Conservation (phyloP, 257 asterid genomes). For the Nicotiana knightiana region DNA sequence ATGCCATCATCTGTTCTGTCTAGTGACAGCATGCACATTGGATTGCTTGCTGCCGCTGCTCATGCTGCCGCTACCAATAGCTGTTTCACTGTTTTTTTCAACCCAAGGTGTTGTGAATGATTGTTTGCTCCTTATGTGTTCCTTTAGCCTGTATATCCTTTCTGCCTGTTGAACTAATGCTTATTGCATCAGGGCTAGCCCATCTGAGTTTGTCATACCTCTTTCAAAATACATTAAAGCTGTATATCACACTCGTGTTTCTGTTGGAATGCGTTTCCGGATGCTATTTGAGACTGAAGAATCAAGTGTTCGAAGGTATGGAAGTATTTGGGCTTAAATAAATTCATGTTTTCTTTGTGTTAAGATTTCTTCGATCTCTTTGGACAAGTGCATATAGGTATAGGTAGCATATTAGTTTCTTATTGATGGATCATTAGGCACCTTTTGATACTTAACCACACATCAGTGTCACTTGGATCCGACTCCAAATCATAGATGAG, state of each 20-base stretch:
- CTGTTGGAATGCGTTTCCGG: slow-evolving; percentile 96
- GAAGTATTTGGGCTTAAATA: neutral
- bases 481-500: neutral
- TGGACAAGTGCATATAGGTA: neutral
- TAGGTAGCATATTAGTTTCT: slow-evolving; percentile 1
- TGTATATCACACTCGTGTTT: slow-evolving; percentile 87
- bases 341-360: neutral
- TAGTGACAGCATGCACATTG: slow-evolving; percentile 98
- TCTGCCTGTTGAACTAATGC: slow-evolving; percentile 13
- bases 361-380: neutral
- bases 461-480: neutral
- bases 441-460: neutral
- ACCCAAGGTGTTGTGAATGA: slow-evolving; percentile 67
- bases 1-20: slow-evolving; percentile 99
- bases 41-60: slow-evolving; percentile 98
- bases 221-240: slow-evolving; percentile 89
- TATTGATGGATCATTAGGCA: neutral
- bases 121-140: neutral
- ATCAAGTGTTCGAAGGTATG: slow-evolving; percentile 95
- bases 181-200: slow-evolving; percentile 73
- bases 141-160: neutral
- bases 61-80: slow-evolving; percentile 98
- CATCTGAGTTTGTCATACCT: slow-evolving; percentile 89
- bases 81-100: slow-evolving; percentile 91
- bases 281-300: slow-evolving; percentile 99